These are phyloP conservation scores for Leccinum aurantiacum DNA, from an alignment of 768 basidiomycete species.

Conservation along the genomic window DNA sequence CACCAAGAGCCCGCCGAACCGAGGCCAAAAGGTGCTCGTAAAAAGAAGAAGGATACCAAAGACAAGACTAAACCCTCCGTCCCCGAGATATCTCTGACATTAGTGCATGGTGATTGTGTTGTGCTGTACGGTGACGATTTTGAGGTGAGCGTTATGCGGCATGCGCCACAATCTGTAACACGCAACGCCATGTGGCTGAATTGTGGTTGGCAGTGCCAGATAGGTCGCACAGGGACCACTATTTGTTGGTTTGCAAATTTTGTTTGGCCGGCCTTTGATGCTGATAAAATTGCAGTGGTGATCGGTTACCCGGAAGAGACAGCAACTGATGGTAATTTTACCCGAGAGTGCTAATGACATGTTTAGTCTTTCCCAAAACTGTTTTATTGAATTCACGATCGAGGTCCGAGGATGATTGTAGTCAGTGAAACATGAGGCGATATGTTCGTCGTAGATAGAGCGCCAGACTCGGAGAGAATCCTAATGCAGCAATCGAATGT, in stretches of 20 bases:
- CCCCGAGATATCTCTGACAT: conserved; percentile 30
- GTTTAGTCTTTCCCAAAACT: background rate
- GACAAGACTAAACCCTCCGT: conserved; percentile 17
- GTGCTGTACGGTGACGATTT: conserved; percentile 40
- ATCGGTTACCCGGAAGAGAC: conserved; percentile 23
- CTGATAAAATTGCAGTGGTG: conserved; percentile 27
- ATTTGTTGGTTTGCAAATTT: conserved; percentile 25
- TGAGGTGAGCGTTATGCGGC: conserved; percentile 35
- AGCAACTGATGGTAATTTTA: background rate
- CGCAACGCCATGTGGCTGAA: conserved; percentile 1
- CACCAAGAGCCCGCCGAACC: conserved; percentile 5
- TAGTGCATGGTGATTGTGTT: conserved; percentile 41
- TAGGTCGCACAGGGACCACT: conserved; percentile 32
- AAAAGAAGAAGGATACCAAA: conserved; percentile 21
- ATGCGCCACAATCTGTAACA: background rate
- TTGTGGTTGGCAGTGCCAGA: conserved; percentile 22
- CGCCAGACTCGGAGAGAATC: conserved; percentile 21
- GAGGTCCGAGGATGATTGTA: background rate
- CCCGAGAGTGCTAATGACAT: background rate
- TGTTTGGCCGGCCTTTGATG: conserved; percentile 1
- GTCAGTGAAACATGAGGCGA: conserved; percentile 1
- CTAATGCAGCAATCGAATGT: conserved; percentile 32
- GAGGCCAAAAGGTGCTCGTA: conserved; percentile 3
- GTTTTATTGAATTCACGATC: conserved; percentile 5
- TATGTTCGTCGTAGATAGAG: conserved; percentile 29